phyloP scores from a whole-genome alignment of 495 filamentous ascomycete species.

The Podospora didyma region DNA sequence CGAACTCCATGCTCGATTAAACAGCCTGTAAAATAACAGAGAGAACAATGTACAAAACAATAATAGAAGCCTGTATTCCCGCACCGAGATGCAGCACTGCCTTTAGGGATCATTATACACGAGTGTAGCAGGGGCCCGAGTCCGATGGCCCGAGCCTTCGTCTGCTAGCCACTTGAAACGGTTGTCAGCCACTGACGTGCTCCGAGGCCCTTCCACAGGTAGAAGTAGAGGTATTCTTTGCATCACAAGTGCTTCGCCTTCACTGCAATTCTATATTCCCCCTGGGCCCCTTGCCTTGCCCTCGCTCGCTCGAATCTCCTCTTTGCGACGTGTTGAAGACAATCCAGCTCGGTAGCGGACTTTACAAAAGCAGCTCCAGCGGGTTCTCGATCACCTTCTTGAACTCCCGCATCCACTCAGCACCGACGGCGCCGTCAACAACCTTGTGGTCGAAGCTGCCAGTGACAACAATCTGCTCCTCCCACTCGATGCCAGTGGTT shows the following conservation, averaged over 20 bases:
- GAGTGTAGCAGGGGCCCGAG: constrained; percentile 3
- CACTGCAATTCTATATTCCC: background rate
- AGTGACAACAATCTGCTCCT: constrained; percentile 93
- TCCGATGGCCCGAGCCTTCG: background rate
- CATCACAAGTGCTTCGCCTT: background rate
- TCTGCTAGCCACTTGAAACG: background rate
- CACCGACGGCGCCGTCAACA: constrained; percentile 82
- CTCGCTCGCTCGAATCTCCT: background rate
- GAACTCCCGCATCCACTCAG: constrained; percentile 93
- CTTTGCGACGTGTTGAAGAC: background rate
- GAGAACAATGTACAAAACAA: constrained; percentile 31
- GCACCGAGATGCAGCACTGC: constrained; percentile 19
- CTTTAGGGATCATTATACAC: constrained; percentile 22
- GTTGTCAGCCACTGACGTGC: background rate
- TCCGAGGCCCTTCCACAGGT: background rate
- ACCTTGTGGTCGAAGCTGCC: constrained; percentile 98
- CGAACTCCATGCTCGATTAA: constrained; percentile 29
- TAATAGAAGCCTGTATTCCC: constrained; percentile 20
- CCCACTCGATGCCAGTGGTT: constrained; percentile 74
- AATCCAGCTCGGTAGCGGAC: background rate
- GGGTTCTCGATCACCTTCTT: constrained; percentile 98
- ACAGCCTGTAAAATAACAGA: constrained; percentile 20
- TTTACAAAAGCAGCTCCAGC: constrained; percentile 83
- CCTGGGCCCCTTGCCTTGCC: background rate
- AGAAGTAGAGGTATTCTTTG: background rate